Evolutionary conservation across 768 basidiomycete species (phyloP).

Genomic region (Suillus variegatus): DNA sequence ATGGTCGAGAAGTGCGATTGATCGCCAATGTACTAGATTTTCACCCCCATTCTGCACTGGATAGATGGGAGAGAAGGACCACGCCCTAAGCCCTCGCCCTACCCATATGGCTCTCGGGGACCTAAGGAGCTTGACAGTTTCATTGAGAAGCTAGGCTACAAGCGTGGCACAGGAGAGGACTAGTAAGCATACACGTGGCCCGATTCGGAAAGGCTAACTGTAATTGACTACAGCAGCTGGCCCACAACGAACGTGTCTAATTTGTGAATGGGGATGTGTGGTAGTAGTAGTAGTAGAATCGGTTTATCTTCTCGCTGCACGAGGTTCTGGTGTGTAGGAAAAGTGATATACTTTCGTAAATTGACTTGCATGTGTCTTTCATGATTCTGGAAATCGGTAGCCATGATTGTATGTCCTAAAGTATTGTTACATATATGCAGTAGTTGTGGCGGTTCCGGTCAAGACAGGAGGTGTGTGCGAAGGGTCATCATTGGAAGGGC

Average conservation of each 20-base stretch:
- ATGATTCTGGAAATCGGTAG: constrained; percentile 6
- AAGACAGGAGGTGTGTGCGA: neutral
- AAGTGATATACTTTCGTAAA: constrained; percentile 8
- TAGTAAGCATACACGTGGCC: constrained; percentile 61
- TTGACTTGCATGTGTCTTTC: constrained; percentile 6
- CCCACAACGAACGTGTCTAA: constrained; percentile 27
- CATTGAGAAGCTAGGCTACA: constrained; percentile 75
- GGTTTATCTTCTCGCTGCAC: neutral
- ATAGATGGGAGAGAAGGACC: constrained; percentile 78
- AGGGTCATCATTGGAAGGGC: neutral
- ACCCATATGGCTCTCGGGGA: constrained; percentile 96
- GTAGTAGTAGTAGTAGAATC: neutral
- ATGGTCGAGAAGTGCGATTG: neutral
- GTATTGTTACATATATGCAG: neutral
- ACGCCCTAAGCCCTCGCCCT: constrained; percentile 70
- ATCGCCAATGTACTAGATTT: constrained; percentile 57
- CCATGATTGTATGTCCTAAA: neutral
- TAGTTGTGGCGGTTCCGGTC: neutral
- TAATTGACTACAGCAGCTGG: constrained; percentile 23
- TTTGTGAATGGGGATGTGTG: constrained; percentile 16
- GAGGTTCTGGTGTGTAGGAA: constrained; percentile 7
- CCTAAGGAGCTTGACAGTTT: constrained; percentile 82
- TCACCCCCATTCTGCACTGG: constrained; percentile 94
- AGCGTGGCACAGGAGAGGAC: constrained; percentile 51
- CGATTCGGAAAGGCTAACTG: neutral